phyloP scores from a whole-genome alignment of 805 yeast genomes.

The Metschnikowia continentalis region DNA sequence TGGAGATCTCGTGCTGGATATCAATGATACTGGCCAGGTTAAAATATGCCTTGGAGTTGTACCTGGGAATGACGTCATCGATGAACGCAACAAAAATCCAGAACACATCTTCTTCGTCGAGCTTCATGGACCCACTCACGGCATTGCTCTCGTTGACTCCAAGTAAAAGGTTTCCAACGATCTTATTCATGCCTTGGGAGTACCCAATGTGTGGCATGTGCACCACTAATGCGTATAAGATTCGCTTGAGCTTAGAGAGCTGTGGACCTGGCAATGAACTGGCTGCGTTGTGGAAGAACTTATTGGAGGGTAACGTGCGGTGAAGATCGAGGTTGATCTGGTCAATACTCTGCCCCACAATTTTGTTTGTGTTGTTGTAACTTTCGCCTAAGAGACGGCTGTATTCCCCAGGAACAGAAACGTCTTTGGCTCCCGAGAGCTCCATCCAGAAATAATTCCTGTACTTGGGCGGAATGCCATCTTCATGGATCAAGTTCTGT shows the following conservation, averaged over 20 bases:
- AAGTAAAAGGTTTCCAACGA: slow-evolving; percentile 48
- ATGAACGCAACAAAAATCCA: slow-evolving; percentile 49
- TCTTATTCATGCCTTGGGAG: slow-evolving; percentile 59
- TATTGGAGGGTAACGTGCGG: slow-evolving; percentile 53
- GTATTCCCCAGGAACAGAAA: slow-evolving; percentile 46
- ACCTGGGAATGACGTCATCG: slow-evolving; percentile 47
- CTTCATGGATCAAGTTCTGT: slow-evolving; percentile 29
- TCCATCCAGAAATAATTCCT: slow-evolving; percentile 51
- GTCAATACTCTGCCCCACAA: slow-evolving; percentile 26
- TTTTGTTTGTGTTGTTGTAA: background rate
- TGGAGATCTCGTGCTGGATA: slow-evolving; percentile 39
- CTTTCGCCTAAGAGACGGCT: slow-evolving; percentile 24
- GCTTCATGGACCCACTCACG: slow-evolving; percentile 5
- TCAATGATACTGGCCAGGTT: slow-evolving; percentile 15
- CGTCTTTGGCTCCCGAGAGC: slow-evolving; percentile 45
- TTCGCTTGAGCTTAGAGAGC: slow-evolving; percentile 41
- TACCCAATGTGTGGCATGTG: slow-evolving; percentile 49
- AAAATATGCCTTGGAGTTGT: slow-evolving; percentile 22
- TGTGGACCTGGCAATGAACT: slow-evolving; percentile 51
- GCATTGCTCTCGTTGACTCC: slow-evolving; percentile 24
- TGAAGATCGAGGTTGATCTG: slow-evolving; percentile 53
- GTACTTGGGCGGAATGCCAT: slow-evolving; percentile 48
- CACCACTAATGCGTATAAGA: slow-evolving; percentile 47
- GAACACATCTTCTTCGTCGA: slow-evolving; percentile 46
- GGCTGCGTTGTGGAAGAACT: slow-evolving; percentile 38